Evolutionary conservation across 1,284 basidiomycete species (phyloP).

Genomic region (Thecaphora thlaspeos): DNA sequence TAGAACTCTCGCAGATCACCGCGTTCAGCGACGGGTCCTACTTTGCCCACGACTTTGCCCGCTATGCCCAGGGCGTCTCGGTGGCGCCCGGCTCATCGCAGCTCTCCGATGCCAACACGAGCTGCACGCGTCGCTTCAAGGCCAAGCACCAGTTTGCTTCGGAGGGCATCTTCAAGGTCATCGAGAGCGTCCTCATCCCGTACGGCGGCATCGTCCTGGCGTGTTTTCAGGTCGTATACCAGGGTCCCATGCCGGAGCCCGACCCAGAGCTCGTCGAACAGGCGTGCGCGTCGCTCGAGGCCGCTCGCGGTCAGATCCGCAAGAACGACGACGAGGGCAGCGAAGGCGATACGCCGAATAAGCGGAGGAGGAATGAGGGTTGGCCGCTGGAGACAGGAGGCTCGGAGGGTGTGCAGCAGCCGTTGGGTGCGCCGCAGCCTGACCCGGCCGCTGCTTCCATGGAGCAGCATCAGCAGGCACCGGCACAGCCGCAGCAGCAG

Average conservation of each 20-base stretch:
- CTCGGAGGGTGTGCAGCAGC: too few relatives aligned
- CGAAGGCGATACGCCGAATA: neutral
- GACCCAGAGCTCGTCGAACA: slow-evolving; percentile 23
- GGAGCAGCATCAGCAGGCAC: neutral
- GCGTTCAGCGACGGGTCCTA: slow-evolving; percentile 64
- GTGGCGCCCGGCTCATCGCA: slow-evolving; percentile 46
- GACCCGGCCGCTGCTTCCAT: neutral
- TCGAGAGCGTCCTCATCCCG: slow-evolving; percentile 88
- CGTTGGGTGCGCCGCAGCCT: too few relatives aligned
- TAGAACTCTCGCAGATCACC: slow-evolving; percentile 14
- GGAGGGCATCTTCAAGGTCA: slow-evolving; percentile 65
- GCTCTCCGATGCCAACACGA: slow-evolving; percentile 74
- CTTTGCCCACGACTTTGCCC: slow-evolving; percentile 76
- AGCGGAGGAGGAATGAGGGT: neutral
- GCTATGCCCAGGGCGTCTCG: slow-evolving; percentile 73
- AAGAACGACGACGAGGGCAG: slow-evolving; percentile 11
- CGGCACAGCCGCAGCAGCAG: neutral
- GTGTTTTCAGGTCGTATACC: slow-evolving; percentile 59
- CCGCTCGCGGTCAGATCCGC: slow-evolving; percentile 11
- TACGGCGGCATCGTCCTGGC: slow-evolving; percentile 70
- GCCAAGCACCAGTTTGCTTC: slow-evolving; percentile 70
- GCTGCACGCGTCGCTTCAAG: slow-evolving; percentile 87
- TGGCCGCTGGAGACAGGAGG: neutral
- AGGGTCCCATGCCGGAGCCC: slow-evolving; percentile 28
- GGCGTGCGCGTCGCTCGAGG: slow-evolving; percentile 6